Evolutionary conservation across 352 stramenopile species (phyloP).

Genomic region (Phytophthora constricta): DNA sequence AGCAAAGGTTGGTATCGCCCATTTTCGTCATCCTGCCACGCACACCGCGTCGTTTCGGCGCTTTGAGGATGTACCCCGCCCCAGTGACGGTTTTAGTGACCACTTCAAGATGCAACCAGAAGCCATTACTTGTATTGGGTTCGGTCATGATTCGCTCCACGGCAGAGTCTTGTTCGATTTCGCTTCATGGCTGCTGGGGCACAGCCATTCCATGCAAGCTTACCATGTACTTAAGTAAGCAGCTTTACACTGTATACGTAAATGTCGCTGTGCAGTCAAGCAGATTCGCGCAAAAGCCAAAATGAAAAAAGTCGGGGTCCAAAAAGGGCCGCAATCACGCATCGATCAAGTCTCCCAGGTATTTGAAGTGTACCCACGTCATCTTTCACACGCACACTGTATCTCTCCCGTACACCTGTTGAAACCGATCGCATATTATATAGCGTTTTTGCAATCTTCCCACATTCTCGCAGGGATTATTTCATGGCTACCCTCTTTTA

Average conservation of each 20-base stretch:
- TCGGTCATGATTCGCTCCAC: not conserved
- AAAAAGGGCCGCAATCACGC: not conserved
- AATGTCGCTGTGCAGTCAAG: not conserved
- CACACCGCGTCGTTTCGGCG: conserved; percentile 3
- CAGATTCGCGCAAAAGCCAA: not conserved
- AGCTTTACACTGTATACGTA: too few relatives aligned
- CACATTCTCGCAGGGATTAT: not conserved
- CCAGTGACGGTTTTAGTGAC: conserved; percentile 16
- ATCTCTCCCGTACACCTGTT: too few relatives aligned
- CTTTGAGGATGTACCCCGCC: conserved; percentile 8
- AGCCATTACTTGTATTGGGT: not conserved
- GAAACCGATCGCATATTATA: not conserved
- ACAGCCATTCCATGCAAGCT: too few relatives aligned
- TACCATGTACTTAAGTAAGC: too few relatives aligned
- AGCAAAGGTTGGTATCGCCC: not conserved
- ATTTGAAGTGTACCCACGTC: conserved; percentile 30
- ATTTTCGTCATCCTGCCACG: not conserved
- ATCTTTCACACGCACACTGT: not conserved
- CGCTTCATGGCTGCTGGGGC: not conserved
- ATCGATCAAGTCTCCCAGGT: conserved; percentile 13
- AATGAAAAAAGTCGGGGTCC: not conserved
- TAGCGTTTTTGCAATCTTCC: not conserved
- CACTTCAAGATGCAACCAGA: not conserved
- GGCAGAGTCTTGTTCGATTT: not conserved
- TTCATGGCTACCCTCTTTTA: not conserved